Evolutionary conservation across 371 early-diverging fungal species (phyloP).

Genomic region (Capniomyces stellatus): DNA sequence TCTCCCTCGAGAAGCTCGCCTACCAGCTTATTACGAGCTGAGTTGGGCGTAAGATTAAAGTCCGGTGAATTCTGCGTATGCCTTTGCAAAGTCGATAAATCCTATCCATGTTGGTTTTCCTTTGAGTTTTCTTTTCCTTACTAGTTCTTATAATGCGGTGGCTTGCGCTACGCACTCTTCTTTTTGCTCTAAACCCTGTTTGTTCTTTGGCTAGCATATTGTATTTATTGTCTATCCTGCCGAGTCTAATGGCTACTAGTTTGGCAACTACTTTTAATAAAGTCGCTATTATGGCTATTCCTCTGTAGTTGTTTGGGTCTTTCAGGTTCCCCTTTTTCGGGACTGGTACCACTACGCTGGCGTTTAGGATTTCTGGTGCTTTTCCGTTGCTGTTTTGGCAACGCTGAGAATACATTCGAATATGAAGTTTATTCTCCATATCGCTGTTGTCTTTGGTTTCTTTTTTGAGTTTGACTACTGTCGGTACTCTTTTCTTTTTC

Average conservation of each 20-base stretch:
- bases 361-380: background rate
- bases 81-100: background rate
- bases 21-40: no score
- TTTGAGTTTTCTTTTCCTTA: background rate
- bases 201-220: background rate
- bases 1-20: no score
- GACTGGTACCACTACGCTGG: background rate
- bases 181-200: background rate
- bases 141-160: background rate
- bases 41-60: no score
- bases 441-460: no score
- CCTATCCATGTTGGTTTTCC: background rate
- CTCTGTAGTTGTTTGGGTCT: background rate
- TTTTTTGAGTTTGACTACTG: no score
- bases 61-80: no score
- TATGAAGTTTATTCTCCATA: no score
- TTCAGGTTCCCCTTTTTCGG: background rate
- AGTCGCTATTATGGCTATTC: background rate
- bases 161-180: background rate
- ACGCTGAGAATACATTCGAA: no score
- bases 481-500: no score
- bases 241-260: background rate
- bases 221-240: background rate
- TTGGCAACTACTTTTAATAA: background rate
- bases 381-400: background rate